Conservation (phyloP, 371 early-diverging fungal species). For the Mortierella sp. region DNA sequence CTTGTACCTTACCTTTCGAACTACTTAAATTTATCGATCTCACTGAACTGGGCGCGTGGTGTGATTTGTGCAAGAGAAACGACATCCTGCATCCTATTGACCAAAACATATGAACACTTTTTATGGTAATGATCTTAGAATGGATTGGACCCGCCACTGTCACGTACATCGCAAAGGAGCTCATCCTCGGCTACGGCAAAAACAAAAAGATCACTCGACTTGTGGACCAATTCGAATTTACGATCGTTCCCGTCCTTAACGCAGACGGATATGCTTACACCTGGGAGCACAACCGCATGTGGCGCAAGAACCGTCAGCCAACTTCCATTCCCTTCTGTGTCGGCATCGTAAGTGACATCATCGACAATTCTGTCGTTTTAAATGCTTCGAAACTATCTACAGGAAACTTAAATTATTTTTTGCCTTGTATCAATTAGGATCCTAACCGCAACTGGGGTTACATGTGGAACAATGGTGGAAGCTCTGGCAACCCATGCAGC, state of each 20-base stretch:
- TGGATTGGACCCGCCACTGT: slow-evolving; percentile 58
- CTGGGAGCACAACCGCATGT: slow-evolving; percentile 56
- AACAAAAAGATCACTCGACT: slow-evolving; percentile 50
- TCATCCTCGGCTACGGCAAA: slow-evolving; percentile 45
- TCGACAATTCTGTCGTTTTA: not conserved
- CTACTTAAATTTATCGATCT: not conserved
- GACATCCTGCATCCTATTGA: too few species aligned
- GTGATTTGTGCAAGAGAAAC: too few species aligned
- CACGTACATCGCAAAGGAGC: slow-evolving; percentile 56
- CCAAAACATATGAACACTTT: not conserved
- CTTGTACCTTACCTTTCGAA: too few species aligned
- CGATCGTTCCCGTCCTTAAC: slow-evolving; percentile 60
- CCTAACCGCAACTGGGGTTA: slow-evolving; percentile 60
- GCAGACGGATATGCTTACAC: slow-evolving; percentile 65
- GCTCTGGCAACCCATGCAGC: slow-evolving; percentile 55
- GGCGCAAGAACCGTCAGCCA: slow-evolving; percentile 68
- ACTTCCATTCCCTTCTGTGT: slow-evolving; percentile 53
- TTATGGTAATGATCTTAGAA: slow-evolving; percentile 23
- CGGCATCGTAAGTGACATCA: slow-evolving; percentile 55
- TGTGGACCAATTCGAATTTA: slow-evolving; percentile 56
- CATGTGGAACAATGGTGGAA: slow-evolving; percentile 51
- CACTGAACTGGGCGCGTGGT: not conserved
- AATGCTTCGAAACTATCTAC: too few species aligned
- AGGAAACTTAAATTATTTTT: not conserved
- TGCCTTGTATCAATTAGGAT: slow-evolving; percentile 18